phyloP scores from a whole-genome alignment of 371 early-diverging fungal species.

The Amoeboaphelidium protococcarum region DNA sequence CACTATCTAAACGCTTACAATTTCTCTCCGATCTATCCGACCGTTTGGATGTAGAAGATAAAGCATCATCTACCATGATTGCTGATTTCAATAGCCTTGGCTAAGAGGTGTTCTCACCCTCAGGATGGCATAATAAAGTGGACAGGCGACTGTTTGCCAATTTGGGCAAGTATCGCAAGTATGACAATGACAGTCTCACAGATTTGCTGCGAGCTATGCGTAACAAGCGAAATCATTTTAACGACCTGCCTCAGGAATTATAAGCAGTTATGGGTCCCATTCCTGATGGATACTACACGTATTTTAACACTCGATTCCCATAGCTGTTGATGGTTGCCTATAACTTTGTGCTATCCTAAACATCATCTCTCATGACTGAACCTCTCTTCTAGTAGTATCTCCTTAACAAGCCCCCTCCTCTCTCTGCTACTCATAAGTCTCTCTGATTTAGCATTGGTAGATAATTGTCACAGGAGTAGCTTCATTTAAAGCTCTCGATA shows the following conservation, averaged over 20 bases:
- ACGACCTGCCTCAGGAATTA: slow-evolving; percentile 52
- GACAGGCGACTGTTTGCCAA: slow-evolving; percentile 49
- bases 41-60: slow-evolving; percentile 59
- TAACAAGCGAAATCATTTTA: slow-evolving; percentile 93
- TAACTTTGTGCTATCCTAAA: too few species aligned
- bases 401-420: too few species aligned
- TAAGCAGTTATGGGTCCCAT: slow-evolving; percentile 50
- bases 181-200: slow-evolving; percentile 49
- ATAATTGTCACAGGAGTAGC: too few species aligned
- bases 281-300: slow-evolving; percentile 59
- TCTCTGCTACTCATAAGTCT: too few species aligned
- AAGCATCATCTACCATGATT: slow-evolving; percentile 12
- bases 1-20: slow-evolving; percentile 37
- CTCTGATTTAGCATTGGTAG: too few species aligned
- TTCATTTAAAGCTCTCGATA: too few species aligned
- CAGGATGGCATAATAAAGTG: slow-evolving; percentile 55
- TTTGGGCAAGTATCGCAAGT: slow-evolving; percentile 65
- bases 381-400: too few species aligned
- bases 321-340: slow-evolving; percentile 42
- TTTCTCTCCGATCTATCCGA: slow-evolving; percentile 87
- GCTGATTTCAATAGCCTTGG: slow-evolving; percentile 6
- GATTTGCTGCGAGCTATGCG: slow-evolving; percentile 74
- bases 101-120: slow-evolving; percentile 26
- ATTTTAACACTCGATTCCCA: slow-evolving; percentile 74
- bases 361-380: too few species aligned